Evolutionary conservation across 2,329 filamentous ascomycete species (phyloP).

Genomic region (Celoporthe dispersa): DNA sequence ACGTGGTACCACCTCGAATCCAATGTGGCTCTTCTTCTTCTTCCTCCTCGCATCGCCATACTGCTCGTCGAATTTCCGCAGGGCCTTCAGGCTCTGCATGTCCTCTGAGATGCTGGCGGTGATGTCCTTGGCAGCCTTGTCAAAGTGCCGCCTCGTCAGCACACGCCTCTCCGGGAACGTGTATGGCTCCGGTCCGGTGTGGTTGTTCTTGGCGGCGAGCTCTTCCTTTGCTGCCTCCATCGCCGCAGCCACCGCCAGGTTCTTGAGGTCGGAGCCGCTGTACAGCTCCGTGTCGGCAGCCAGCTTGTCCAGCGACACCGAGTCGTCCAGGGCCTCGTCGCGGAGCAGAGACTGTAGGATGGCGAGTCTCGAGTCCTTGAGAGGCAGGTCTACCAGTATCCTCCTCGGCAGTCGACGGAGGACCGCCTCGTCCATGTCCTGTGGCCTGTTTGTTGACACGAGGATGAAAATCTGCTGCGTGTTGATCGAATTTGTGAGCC

Average conservation of each 20-base stretch:
- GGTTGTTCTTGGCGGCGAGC: constrained; percentile 45
- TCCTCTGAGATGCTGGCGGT: constrained; percentile 92
- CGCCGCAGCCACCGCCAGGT: constrained; percentile 78
- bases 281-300: constrained; percentile 75
- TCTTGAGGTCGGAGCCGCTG: constrained; percentile 84
- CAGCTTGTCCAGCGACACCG: constrained; percentile 65
- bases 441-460: constrained; percentile 95
- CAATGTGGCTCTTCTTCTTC: constrained; percentile 63
- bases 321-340: constrained; percentile 65
- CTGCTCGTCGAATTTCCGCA: constrained; percentile 94
- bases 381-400: constrained; percentile 74
- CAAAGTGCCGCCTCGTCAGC: constrained; percentile 75
- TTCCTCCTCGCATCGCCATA: constrained; percentile 81
- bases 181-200: constrained; percentile 48
- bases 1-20: constrained; percentile 57
- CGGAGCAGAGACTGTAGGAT: constrained; percentile 73
- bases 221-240: constrained; percentile 81
- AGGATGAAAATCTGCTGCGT: constrained; percentile 86
- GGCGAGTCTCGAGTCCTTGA: constrained; percentile 59
- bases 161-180: constrained; percentile 71
- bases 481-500: constrained; percentile 67
- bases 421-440: constrained; percentile 89
- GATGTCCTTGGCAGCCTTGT: constrained; percentile 84
- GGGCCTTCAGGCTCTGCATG: constrained; percentile 83
- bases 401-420: constrained; percentile 75